Base-by-base conservation (phyloP, 2,329 filamentous ascomycete species). In the Xylariaceae sp. region DNA sequence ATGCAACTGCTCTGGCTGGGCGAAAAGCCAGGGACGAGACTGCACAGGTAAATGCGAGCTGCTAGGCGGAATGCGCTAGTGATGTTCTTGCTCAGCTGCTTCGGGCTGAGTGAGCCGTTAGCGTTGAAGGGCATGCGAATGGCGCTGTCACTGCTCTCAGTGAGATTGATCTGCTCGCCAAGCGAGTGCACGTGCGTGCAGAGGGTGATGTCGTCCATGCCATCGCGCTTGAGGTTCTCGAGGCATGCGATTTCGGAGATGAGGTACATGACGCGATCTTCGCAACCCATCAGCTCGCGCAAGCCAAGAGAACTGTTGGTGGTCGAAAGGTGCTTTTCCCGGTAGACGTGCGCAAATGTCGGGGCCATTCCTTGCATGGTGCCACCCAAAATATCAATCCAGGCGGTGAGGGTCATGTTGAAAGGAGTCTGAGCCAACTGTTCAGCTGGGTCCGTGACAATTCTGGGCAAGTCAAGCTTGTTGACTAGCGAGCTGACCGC, bases 171-270 rank as follows among this genome's bases (percentile, higher is more conserved):
- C 73, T 96, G 91, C 70, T 89, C 84, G 51, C 90, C 93, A 5
- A 97, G 85, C n/a, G 88, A 86, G 63, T 88, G 87, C 45, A 97
- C 91, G 74, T 97, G 93, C 61, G 88, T 84, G 82, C 92, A 97
- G 50, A 97, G 85, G 54, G 86, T 85, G 65, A 94, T 87, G 70
- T 94, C 88, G 67, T 96, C 89, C 78, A 94, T 91, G 67, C 89
- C 89, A 61, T 89, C 85, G 45, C 80, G 78, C 80, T 94, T 95
- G 64, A 97, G 84, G 2, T 90, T 89, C 73, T 97, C 94, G 56
- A 99, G 85, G 75, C 94, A 97, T 57, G 93, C 90, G 68, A 97
- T 96, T 77, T 99, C 94, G 1, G 92, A 96, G 73, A 99, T 96
- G 68, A 97, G 81, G 74, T 96, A 97, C 92, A 99, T 97, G 75